A percentile compares a stretch with the other conserved stretches of the same genome.
These are phyloP conservation scores for Coniochaeta sp. DNA, from an alignment of 2,329 filamentous ascomycete species.

Conservation along the genomic window DNA sequence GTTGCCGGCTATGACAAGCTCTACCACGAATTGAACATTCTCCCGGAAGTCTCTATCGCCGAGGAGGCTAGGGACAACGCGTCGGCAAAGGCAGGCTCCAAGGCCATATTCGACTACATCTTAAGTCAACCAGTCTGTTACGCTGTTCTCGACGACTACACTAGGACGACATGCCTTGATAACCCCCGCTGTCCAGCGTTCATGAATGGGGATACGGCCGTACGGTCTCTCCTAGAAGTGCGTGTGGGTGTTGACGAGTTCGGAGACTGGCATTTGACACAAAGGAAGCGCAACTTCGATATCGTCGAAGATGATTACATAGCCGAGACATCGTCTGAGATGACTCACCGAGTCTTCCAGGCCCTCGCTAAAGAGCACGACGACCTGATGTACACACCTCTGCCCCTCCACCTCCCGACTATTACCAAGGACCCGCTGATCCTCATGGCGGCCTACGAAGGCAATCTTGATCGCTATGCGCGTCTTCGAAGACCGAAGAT, in stretches of 20 bases:
- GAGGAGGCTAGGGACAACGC: conserved; percentile 8
- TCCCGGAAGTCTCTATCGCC: conserved; percentile 7
- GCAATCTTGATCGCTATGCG: conserved; percentile 29
- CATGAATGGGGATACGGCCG: conserved; percentile 27
- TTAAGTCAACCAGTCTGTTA: conserved; percentile 19
- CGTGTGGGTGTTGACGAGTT: background rate
- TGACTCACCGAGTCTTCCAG: background rate
- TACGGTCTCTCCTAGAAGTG: conserved; percentile 9
- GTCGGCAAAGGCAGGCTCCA: background rate
- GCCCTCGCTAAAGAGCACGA: background rate
- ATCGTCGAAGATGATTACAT: background rate
- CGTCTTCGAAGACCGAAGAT: conserved; percentile 22
- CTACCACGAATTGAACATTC: conserved; percentile 13
- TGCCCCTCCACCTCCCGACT: conserved; percentile 26
- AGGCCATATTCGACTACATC: conserved; percentile 21
- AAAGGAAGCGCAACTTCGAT: background rate
- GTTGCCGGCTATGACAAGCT: conserved; percentile 27
- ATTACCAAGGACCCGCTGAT: conserved; percentile 29
- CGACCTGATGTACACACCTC: conserved; percentile 17
- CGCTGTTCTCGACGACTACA: conserved; percentile 28
- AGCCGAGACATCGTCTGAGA: background rate
- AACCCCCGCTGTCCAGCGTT: conserved; percentile 2
- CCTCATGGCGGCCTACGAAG: conserved; percentile 26
- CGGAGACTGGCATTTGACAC: background rate
- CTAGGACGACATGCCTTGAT: conserved; percentile 12